Percentiles rank a stretch among this genome's conserved stretches.
Conservation (phyloP, 805 yeast genomes). For the Pichia exigua region DNA sequence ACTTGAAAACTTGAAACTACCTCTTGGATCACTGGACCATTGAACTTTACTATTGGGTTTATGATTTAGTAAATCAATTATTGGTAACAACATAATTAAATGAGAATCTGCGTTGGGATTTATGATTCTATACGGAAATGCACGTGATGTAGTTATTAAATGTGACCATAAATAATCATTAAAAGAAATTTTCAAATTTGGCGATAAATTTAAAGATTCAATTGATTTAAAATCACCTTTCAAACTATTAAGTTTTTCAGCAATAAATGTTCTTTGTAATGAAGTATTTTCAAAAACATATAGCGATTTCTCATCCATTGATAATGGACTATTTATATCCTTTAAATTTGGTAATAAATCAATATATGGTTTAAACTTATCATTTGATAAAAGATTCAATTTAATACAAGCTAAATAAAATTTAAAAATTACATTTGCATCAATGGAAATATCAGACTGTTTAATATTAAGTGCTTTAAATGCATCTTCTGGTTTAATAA, state of each 20-base stretch:
- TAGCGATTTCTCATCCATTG: constrained; percentile 48
- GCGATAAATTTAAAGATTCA: background rate
- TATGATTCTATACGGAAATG: constrained; percentile 65
- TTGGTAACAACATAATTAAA: constrained; percentile 57
- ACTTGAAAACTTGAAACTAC: constrained; percentile 4
- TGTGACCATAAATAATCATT: constrained; percentile 69
- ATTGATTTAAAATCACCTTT: constrained; percentile 45
- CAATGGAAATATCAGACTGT: background rate
- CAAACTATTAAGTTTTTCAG: constrained; percentile 34
- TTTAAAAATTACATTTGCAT: constrained; percentile 12
- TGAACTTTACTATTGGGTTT: constrained; percentile 48
- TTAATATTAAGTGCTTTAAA: constrained; percentile 7
- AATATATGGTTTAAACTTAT: constrained; percentile 33
- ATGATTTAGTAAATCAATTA: constrained; percentile 77
- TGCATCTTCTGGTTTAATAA: constrained; percentile 21
- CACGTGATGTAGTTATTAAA: constrained; percentile 64
- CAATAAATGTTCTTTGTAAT: constrained; percentile 56
- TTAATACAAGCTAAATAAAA: constrained; percentile 14
- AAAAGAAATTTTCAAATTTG: constrained; percentile 26
- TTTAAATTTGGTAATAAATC: constrained; percentile 36
- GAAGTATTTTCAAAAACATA: constrained; percentile 27
- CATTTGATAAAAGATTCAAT: background rate
- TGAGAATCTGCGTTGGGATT: constrained; percentile 17
- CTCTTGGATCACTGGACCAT: constrained; percentile 40
- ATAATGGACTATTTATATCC: constrained; percentile 52